These are phyloP conservation scores for Backusella luteola DNA, from an alignment of 192 early-diverging fungal species.

Conservation along the genomic window DNA sequence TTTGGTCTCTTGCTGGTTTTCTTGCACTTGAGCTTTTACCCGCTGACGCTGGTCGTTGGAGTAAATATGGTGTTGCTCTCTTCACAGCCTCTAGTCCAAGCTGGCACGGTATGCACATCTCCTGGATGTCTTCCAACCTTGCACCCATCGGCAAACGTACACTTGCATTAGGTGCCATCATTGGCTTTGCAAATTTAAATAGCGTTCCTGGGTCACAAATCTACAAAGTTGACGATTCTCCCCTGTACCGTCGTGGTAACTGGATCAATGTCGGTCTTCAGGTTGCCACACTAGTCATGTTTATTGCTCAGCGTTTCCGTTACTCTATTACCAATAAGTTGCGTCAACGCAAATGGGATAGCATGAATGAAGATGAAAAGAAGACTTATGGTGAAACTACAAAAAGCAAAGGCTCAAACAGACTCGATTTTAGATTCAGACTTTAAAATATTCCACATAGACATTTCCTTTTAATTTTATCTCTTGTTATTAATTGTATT, in stretches of 20 bases:
- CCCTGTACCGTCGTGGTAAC: conserved; percentile 50
- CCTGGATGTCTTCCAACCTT: conserved; percentile 30
- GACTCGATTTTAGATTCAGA: conserved; percentile 51
- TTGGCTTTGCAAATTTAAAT: conserved; percentile 24
- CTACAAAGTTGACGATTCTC: conserved; percentile 39
- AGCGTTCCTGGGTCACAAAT: conserved; percentile 30
- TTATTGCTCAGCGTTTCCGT: conserved; percentile 47
- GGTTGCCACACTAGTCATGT: conserved; percentile 26
- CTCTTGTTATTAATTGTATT: not conserved
- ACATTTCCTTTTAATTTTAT: not conserved
- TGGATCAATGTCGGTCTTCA: conserved; percentile 45
- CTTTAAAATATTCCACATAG: conserved; percentile 7
- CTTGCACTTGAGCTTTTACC: conserved; percentile 36
- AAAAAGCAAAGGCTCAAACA: conserved; percentile 42
- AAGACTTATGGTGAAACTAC: conserved; percentile 52
- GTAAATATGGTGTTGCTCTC: conserved; percentile 35
- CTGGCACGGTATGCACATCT: conserved; percentile 20
- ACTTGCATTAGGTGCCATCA: conserved; percentile 18
- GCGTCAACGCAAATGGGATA: conserved; percentile 46
- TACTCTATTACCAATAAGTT: conserved; percentile 44
- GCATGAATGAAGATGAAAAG: conserved; percentile 50
- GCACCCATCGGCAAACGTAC: conserved; percentile 31
- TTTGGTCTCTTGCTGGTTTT: conserved; percentile 26
- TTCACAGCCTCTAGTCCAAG: conserved; percentile 28
- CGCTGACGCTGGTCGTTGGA: conserved; percentile 33